Percentiles rank a stretch among this genome's conserved stretches.
These are phyloP conservation scores for Astraeus odoratus DNA, from an alignment of 768 basidiomycete species.

Conservation along the genomic window DNA sequence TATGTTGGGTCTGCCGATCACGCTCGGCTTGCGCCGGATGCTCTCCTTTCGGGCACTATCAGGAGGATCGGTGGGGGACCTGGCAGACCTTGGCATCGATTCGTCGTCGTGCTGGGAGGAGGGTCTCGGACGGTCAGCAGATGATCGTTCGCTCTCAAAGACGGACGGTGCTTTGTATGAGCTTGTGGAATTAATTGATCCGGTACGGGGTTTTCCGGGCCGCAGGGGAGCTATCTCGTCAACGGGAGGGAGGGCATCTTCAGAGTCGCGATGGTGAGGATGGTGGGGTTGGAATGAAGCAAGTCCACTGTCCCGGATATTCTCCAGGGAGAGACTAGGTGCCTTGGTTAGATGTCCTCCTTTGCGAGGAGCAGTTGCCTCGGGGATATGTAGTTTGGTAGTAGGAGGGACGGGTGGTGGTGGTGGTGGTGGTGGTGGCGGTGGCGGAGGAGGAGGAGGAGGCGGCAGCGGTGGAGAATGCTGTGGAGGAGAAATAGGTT, in stretches of 20 bases:
- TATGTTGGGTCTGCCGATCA: conserved; percentile 26
- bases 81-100: conserved; percentile 12
- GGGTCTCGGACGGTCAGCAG: conserved; percentile 16
- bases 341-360: conserved; percentile 13
- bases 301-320: conserved; percentile 16
- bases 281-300: conserved; percentile 19
- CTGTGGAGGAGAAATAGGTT: not conserved
- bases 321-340: conserved; percentile 14
- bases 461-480: not conserved
- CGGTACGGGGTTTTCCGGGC: conserved; percentile 19
- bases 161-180: conserved; percentile 23
- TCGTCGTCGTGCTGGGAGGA: conserved; percentile 24
- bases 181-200: conserved; percentile 19
- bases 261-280: conserved; percentile 11
- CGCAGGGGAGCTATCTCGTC: conserved; percentile 16
- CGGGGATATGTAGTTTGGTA: conserved; percentile 4
- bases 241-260: conserved; percentile 13
- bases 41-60: conserved; percentile 20
- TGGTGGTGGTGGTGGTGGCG: not conserved
- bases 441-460: not conserved
- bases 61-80: conserved; percentile 16
- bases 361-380: conserved; percentile 9
- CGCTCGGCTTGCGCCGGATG: conserved; percentile 29
- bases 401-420: conserved; percentile 2
- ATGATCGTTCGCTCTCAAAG: conserved; percentile 17